Evolutionary conservation across 371 early-diverging fungal species (phyloP).

Genomic region (Scutellospora calospora): DNA sequence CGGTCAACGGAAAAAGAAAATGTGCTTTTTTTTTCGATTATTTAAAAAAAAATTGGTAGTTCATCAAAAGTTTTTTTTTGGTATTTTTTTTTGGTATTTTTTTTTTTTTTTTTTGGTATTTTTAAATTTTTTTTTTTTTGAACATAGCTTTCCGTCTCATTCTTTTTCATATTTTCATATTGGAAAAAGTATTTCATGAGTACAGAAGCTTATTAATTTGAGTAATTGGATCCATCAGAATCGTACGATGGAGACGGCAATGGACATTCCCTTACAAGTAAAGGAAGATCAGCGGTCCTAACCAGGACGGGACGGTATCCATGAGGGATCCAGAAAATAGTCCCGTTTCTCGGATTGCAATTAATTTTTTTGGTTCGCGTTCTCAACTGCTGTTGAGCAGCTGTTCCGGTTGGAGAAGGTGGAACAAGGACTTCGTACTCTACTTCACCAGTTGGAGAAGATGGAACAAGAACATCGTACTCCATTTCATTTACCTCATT

Average conservation of each 20-base stretch:
- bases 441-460: background rate
- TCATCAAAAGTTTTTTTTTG: background rate
- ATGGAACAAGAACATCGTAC: too few species aligned
- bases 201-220: too few species aligned
- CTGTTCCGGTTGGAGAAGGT: background rate
- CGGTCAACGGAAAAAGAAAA: background rate
- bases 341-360: constrained; percentile 10
- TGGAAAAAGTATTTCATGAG: too few species aligned
- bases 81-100: background rate
- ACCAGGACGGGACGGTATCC: constrained; percentile 36
- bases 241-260: constrained; percentile 5
- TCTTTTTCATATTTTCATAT: too few species aligned
- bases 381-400: background rate
- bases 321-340: constrained; percentile 30
- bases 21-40: too few species aligned
- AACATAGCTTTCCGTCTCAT: background rate
- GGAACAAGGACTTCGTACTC: constrained; percentile 3
- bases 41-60: too few species aligned
- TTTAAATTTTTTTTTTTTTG: background rate
- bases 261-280: constrained; percentile 30
- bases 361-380: constrained; percentile 16
- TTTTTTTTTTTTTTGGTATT: background rate
- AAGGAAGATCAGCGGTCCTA: constrained; percentile 27
- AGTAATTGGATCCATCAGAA: background rate
- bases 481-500: too few species aligned